A percentile compares a stretch with the other conserved stretches of the same genome.
phyloP scores from a whole-genome alignment of 257 asterid species.

The Oldenlandia corymbosa region DNA sequence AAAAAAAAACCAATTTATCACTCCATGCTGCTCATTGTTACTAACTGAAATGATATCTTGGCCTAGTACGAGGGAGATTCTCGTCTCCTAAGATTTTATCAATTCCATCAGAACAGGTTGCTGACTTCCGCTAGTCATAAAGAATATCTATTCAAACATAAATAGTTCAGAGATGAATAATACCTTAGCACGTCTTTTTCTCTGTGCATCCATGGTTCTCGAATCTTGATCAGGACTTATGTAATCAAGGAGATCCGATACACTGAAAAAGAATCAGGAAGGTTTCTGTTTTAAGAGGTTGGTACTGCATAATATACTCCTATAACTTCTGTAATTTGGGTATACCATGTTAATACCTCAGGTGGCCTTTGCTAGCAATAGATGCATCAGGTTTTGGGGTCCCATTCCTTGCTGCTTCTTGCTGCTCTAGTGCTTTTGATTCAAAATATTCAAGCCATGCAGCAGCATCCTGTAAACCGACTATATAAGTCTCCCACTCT shows the following conservation, averaged over 20 bases:
- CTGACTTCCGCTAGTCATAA: background rate
- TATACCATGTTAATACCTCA: slow-evolving; percentile 69
- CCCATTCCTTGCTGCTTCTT: slow-evolving; percentile 93
- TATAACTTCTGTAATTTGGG: slow-evolving; percentile 33
- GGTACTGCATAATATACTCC: slow-evolving; percentile 14
- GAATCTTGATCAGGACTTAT: slow-evolving; percentile 84
- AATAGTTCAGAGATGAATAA: background rate
- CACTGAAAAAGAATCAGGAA: slow-evolving; percentile 54
- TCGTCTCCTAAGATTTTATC: too few relatives aligned
- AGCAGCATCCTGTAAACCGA: slow-evolving; percentile 86
- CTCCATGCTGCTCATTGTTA: background rate
- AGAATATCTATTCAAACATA: background rate
- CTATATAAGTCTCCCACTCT: slow-evolving; percentile 2
- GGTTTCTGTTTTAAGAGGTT: slow-evolving; percentile 27
- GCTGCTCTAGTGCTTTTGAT: slow-evolving; percentile 97
- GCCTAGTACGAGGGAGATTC: background rate
- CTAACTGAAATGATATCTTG: slow-evolving; percentile 1
- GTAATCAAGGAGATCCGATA: slow-evolving; percentile 95
- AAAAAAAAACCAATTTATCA: background rate
- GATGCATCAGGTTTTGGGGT: slow-evolving; percentile 96
- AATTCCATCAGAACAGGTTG: too few relatives aligned
- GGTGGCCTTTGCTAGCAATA: slow-evolving; percentile 98
- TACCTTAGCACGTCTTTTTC: slow-evolving; percentile 89
- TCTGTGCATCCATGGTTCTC: slow-evolving; percentile 61
- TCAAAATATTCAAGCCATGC: slow-evolving; percentile 99